A percentile compares a stretch with the other conserved stretches of the same genome.
These are phyloP conservation scores for Xylaria intraflava DNA, from an alignment of 495 filamentous ascomycete species.

Conservation along the genomic window DNA sequence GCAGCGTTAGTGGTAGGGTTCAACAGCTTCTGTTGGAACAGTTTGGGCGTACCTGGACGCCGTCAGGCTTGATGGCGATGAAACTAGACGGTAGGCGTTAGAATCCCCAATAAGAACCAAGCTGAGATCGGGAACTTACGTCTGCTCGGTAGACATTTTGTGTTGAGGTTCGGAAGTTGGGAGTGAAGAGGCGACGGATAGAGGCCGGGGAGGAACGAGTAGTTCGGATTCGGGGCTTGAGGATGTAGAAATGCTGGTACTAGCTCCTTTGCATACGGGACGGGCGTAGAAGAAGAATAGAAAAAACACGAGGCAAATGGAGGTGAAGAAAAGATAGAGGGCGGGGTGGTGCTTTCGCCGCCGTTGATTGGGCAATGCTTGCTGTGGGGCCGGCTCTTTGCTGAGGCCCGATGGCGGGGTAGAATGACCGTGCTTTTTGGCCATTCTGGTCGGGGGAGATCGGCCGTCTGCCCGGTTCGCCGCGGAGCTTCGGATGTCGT, in stretches of 20 bases:
- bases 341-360: constrained; percentile 22
- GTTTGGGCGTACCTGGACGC: constrained; percentile 73
- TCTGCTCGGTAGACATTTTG: constrained; percentile 86
- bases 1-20: constrained; percentile 14
- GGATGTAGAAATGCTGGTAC: constrained; percentile 19
- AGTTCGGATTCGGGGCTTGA: constrained; percentile 10
- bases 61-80: constrained; percentile 99
- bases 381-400: not conserved
- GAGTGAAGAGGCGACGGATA: constrained; percentile 30
- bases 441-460: too few relatives aligned
- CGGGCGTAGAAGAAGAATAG: constrained; percentile 24
- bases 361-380: constrained; percentile 17
- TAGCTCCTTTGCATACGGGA: constrained; percentile 23
- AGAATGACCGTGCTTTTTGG: constrained; percentile 8
- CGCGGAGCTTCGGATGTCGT: not conserved
- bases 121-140: constrained; percentile 53
- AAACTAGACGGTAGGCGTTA: constrained; percentile 63
- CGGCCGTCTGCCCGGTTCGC: too few relatives aligned
- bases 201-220: constrained; percentile 23
- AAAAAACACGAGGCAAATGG: constrained; percentile 23
- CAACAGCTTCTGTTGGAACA: constrained; percentile 1
- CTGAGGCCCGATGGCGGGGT: constrained; percentile 9
- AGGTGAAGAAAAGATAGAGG: constrained; percentile 27
- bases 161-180: constrained; percentile 33
- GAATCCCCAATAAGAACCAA: constrained; percentile 15